These are phyloP conservation scores for Aspergillus felis DNA, from an alignment of 2,329 filamentous ascomycete species.

Conservation along the genomic window DNA sequence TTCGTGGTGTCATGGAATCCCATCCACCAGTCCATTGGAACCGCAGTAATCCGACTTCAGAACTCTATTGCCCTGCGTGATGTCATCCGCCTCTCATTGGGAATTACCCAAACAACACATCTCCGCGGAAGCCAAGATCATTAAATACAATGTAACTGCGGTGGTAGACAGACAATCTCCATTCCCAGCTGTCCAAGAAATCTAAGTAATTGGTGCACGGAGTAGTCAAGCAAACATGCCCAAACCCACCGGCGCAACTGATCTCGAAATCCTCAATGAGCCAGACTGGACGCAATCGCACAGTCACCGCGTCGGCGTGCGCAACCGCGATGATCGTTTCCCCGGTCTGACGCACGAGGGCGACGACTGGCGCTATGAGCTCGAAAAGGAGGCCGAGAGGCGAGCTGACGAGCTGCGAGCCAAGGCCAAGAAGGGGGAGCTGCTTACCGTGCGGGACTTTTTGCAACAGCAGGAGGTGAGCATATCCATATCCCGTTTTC, in stretches of 20 bases:
- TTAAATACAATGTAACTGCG: background rate
- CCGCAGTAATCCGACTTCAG: background rate
- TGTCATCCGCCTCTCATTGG: background rate
- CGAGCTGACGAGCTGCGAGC: constrained; percentile 22
- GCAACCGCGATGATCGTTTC: constrained; percentile 32
- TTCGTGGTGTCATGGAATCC: too few species aligned
- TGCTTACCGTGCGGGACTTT: constrained; percentile 25
- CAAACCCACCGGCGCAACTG: constrained; percentile 38
- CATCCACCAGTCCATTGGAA: background rate
- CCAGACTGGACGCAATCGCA: constrained; percentile 41
- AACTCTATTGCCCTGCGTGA: background rate
- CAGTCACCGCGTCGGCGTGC: constrained; percentile 40
- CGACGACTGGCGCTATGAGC: constrained; percentile 22
- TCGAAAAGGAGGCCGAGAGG: constrained; percentile 22
- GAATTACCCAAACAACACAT: background rate
- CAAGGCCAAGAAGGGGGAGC: constrained; percentile 19
- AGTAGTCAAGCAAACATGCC: background rate
- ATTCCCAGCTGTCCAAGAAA: too few species aligned
- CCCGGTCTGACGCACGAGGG: constrained; percentile 39
- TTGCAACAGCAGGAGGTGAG: constrained; percentile 23
- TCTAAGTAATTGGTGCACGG: too few species aligned
- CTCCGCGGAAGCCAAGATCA: background rate
- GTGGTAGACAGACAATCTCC: too few species aligned
- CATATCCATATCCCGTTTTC: background rate
- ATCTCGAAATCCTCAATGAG: constrained; percentile 40